Evolutionary conservation across 2,329 filamentous ascomycete species (phyloP).

Genomic region (Ceratocystis harringtonii): DNA sequence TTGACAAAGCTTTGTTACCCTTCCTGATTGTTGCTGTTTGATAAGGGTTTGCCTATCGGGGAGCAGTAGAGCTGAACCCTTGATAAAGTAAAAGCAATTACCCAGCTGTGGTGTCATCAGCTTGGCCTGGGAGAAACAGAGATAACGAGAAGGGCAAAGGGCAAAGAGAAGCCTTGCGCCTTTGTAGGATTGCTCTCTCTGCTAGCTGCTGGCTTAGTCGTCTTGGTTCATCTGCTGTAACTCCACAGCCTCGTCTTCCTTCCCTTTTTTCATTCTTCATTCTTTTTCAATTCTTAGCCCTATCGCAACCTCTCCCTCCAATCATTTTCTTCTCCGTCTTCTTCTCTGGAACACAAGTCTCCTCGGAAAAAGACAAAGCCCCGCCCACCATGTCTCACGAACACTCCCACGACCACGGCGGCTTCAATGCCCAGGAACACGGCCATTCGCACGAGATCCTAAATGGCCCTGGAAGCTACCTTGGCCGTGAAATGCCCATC

Average conservation of each 20-base stretch:
- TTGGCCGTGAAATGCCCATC: conserved; percentile 85
- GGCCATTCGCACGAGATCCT: conserved; percentile 94
- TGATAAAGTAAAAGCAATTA: too few relatives aligned
- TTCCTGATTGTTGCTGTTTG: too few relatives aligned
- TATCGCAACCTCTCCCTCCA: neutral
- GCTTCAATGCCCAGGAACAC: conserved; percentile 48
- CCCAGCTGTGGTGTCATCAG: too few relatives aligned
- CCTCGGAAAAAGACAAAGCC: neutral
- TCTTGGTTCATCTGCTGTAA: neutral
- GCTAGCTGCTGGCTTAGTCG: too few relatives aligned
- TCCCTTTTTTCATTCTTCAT: neutral
- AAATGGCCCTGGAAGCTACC: conserved; percentile 78
- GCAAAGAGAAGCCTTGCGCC: too few relatives aligned
- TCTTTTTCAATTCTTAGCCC: neutral
- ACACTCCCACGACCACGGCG: conserved; percentile 21
- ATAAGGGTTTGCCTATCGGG: too few relatives aligned
- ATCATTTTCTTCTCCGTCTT: neutral
- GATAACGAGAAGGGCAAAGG: too few relatives aligned
- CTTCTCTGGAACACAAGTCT: neutral
- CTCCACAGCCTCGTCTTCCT: neutral
- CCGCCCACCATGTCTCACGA: neutral
- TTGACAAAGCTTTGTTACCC: too few relatives aligned
- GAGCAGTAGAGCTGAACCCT: too few relatives aligned
- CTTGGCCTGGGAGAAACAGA: too few relatives aligned
- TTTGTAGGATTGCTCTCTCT: too few relatives aligned